These are phyloP conservation scores for Solanum hybrid DNA, from an alignment of 305 asterid genomes.

Conservation along the genomic window DNA sequence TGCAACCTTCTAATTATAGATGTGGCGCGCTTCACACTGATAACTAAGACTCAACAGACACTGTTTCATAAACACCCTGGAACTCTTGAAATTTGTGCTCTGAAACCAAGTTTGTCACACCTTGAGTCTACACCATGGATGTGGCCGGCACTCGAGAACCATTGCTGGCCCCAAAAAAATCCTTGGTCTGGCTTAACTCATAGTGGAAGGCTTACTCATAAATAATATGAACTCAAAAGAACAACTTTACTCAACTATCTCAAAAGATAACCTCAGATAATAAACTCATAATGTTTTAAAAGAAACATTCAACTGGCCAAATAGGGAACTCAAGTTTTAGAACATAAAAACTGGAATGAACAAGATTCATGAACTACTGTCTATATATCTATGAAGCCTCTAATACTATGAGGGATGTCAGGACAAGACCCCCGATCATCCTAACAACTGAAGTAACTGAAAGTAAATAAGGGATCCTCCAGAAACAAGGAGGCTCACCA, in stretches of 20 bases:
- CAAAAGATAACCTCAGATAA: neutral
- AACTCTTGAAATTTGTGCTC: neutral
- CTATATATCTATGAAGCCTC: neutral
- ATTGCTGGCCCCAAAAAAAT: neutral
- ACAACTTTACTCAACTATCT: neutral
- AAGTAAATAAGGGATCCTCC: neutral
- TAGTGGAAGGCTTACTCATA: neutral
- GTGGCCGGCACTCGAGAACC: neutral
- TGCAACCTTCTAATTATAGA: neutral
- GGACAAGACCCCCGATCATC: neutral
- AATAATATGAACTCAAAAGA: neutral
- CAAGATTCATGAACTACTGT: neutral
- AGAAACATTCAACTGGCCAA: neutral
- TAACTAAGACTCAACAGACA: neutral
- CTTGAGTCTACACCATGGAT: neutral
- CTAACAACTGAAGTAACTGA: neutral
- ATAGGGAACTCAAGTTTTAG: neutral
- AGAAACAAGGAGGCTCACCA: neutral
- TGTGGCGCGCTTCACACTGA: neutral
- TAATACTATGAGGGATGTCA: neutral
- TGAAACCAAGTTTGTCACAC: neutral
- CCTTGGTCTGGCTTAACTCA: neutral
- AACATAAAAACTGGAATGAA: neutral
- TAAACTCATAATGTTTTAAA: neutral
- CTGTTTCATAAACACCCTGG: neutral